These are phyloP conservation scores for Xerocomus amazonicus DNA, from an alignment of 1,284 basidiomycete species.

Conservation along the genomic window DNA sequence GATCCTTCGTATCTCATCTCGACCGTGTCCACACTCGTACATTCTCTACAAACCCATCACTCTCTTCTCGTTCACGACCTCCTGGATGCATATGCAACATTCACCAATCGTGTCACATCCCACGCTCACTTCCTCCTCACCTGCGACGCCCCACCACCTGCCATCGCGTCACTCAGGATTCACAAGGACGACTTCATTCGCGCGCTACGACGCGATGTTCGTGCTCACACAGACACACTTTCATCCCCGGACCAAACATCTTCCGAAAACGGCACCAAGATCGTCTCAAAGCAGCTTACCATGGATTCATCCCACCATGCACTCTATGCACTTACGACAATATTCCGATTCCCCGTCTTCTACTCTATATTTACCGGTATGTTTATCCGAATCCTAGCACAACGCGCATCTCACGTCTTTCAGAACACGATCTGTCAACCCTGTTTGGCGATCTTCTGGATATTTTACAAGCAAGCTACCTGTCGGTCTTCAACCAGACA, in stretches of 20 bases:
- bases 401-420: slow-evolving; percentile 2
- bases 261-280: slow-evolving; percentile 11
- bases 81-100: slow-evolving; percentile 52
- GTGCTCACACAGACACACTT: neutral
- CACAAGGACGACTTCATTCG: slow-evolving; percentile 34
- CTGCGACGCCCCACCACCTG: slow-evolving; percentile 22
- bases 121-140: slow-evolving; percentile 29
- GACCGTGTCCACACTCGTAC: slow-evolving; percentile 44
- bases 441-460: slow-evolving; percentile 40
- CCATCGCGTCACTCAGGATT: slow-evolving; percentile 31
- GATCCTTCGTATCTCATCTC: slow-evolving; percentile 37
- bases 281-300: slow-evolving; percentile 40
- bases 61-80: slow-evolving; percentile 48
- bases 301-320: slow-evolving; percentile 49
- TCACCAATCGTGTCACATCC: slow-evolving; percentile 43
- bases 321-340: slow-evolving; percentile 44
- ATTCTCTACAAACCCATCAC: slow-evolving; percentile 39
- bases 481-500: slow-evolving; percentile 40
- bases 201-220: slow-evolving; percentile 48
- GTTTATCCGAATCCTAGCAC: slow-evolving; percentile 34
- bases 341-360: slow-evolving; percentile 44
- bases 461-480: slow-evolving; percentile 30
- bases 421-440: slow-evolving; percentile 36
- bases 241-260: neutral
- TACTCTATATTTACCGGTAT: slow-evolving; percentile 47